Evolutionary conservation across 2,329 filamentous ascomycete genomes (phyloP).

Genomic region (Diaporthe humulicola): DNA sequence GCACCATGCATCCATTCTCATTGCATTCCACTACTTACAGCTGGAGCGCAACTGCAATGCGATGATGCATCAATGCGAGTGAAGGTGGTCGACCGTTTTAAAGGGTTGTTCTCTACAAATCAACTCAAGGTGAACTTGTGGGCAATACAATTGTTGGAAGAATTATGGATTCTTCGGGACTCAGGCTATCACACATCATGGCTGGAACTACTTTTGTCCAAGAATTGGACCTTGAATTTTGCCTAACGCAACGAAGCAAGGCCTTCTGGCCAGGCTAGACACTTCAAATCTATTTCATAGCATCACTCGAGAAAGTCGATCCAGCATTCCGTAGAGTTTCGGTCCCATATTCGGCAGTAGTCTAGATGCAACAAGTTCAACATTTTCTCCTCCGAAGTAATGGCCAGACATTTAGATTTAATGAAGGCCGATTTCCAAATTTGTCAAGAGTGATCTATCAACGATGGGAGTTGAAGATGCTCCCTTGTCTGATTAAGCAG

Average conservation of each 20-base stretch:
- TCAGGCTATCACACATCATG: background rate
- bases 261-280: no score
- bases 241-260: background rate
- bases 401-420: no score
- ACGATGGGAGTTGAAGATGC: no score
- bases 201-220: background rate
- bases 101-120: background rate
- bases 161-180: background rate
- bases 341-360: no score
- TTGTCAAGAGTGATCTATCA: no score
- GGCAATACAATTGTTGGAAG: background rate
- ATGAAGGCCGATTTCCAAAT: no score
- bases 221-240: background rate
- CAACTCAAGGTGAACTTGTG: background rate
- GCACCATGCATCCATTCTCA: background rate
- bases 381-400: no score
- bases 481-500: no score
- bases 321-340: no score
- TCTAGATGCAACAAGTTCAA: no score
- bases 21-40: background rate
- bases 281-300: no score
- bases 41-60: background rate
- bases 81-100: background rate
- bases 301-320: no score
- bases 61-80: background rate